phyloP scores from a whole-genome alignment of 2,329 filamentous ascomycete genomes.

The Hymenoscyphus salicellus region DNA sequence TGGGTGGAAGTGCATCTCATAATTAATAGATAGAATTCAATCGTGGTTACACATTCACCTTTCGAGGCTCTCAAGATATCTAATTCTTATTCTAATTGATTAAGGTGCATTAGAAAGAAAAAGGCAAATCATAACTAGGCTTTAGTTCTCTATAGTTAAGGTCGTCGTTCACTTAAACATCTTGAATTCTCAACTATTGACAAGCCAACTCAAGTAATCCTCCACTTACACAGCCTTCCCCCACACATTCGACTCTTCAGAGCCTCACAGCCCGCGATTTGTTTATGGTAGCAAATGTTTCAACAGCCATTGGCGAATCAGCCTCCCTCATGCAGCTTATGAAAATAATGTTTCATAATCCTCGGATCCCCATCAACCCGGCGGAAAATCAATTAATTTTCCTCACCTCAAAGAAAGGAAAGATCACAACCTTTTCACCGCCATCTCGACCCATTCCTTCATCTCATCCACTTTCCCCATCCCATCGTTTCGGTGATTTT shows the following conservation, averaged over 20 bases:
- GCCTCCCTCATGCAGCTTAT: neutral
- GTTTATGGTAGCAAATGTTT: neutral
- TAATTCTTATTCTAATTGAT: no score
- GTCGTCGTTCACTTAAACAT: neutral
- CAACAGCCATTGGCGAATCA: neutral
- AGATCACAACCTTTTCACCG: neutral
- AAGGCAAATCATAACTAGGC: no score
- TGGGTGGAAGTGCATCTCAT: no score
- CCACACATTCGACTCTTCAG: neutral
- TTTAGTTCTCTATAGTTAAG: no score
- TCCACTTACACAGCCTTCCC: neutral
- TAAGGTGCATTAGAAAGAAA: no score
- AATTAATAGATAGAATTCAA: no score
- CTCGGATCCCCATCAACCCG: neutral
- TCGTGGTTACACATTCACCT: no score
- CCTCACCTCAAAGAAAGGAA: neutral
- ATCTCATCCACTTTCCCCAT: neutral
- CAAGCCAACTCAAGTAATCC: neutral
- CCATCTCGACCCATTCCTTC: neutral
- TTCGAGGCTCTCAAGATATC: no score
- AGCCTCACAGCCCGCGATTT: neutral
- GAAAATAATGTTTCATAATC: neutral
- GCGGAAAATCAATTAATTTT: neutral
- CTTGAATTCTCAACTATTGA: neutral
- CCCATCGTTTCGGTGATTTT: constrained; percentile 1